phyloP scores from a whole-genome alignment of 805 yeast genomes.

The Starmerella tilneyi region DNA sequence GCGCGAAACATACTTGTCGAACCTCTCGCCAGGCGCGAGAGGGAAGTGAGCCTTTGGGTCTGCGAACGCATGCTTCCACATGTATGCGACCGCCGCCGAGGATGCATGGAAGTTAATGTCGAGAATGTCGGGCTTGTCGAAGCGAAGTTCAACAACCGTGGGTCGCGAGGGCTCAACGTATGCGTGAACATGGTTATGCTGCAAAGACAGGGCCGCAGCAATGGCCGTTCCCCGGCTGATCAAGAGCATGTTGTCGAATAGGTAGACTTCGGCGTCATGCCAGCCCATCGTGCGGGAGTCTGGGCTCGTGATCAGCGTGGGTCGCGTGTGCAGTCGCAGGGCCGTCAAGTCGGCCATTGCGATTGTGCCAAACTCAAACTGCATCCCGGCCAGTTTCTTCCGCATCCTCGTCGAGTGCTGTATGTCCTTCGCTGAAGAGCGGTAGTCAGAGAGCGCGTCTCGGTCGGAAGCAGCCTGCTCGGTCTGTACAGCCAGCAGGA shows the following conservation, averaged over 20 bases:
- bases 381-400: background rate
- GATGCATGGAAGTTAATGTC: conserved; percentile 7
- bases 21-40: background rate
- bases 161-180: conserved; percentile 1
- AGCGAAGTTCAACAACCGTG: background rate
- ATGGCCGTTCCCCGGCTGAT: conserved; percentile 2
- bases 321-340: conserved; percentile 8
- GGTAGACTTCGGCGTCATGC: conserved; percentile 2
- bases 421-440: conserved; percentile 12
- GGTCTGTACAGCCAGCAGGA: background rate
- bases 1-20: background rate
- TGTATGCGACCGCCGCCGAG: background rate
- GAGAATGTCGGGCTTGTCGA: background rate
- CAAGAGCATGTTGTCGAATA: conserved; percentile 8
- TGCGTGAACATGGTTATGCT: background rate
- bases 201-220: background rate
- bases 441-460: background rate
- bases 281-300: background rate
- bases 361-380: background rate
- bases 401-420: background rate
- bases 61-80: conserved; percentile 13
- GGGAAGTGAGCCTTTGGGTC: conserved; percentile 12
- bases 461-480: background rate
- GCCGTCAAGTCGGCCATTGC: background rate
- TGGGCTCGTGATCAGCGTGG: conserved; percentile 6